These are phyloP conservation scores for Ceratocystiopsis minuta DNA, from an alignment of 2,329 filamentous ascomycete species.

Conservation along the genomic window DNA sequence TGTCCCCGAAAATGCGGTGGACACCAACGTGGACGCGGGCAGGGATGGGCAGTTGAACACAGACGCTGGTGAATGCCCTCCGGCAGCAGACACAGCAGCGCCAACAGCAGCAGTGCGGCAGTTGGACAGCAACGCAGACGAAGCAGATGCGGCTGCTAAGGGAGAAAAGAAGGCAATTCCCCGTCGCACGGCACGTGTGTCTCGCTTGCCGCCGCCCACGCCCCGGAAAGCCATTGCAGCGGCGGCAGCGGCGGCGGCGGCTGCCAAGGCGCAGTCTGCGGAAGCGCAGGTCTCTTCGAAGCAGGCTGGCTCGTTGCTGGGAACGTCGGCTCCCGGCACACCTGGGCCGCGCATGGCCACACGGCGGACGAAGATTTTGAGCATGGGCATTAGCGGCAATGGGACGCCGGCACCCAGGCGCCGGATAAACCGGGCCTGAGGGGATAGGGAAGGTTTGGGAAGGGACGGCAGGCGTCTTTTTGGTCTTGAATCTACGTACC, in stretches of 20 bases:
- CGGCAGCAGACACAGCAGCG: no score
- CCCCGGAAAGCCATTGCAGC: slow-evolving; percentile 6
- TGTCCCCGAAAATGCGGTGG: no score
- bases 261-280: background rate
- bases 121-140: background rate
- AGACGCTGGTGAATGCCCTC: no score
- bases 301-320: background rate
- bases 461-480: background rate
- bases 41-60: no score
- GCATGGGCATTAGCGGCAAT: slow-evolving; percentile 9
- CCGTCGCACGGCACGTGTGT: slow-evolving; percentile 6
- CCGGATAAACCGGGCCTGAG: no score
- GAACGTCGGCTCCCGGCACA: background rate
- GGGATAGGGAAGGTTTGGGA: background rate
- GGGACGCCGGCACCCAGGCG: slow-evolving; percentile 9
- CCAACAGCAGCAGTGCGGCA: no score
- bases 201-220: slow-evolving; percentile 8
- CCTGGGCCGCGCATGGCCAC: slow-evolving; percentile 6
- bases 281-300: no score
- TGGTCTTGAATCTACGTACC: no score
- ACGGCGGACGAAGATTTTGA: slow-evolving; percentile 6
- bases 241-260: background rate
- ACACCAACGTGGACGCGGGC: no score
- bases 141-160: background rate
- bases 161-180: slow-evolving; percentile 5